Evolutionary conservation across 2,329 filamentous ascomycete species (phyloP).

Genomic region (Hypoxylon sp.): DNA sequence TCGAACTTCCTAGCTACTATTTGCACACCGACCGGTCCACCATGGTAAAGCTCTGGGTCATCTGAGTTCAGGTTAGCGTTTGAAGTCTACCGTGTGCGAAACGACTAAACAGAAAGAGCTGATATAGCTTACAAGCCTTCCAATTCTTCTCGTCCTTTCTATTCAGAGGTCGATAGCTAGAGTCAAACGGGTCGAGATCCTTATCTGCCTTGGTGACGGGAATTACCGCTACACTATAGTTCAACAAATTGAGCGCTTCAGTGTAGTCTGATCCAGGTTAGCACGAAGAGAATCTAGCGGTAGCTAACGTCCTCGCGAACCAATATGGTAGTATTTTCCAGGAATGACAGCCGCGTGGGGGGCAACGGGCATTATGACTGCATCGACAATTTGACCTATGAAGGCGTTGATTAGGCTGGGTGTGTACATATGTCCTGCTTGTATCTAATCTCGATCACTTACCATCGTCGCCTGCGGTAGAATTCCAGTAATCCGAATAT

Average conservation of each 20-base stretch:
- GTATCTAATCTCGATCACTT: slow-evolving; percentile 46
- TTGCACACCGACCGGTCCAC: slow-evolving; percentile 64
- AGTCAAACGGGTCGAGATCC: slow-evolving; percentile 61
- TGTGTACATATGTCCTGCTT: background rate
- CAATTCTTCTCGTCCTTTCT: slow-evolving; percentile 62
- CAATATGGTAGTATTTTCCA: slow-evolving; percentile 60
- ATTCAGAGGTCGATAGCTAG: slow-evolving; percentile 58
- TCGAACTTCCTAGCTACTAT: slow-evolving; percentile 64
- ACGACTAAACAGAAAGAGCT: background rate
- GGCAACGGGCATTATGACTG: slow-evolving; percentile 59
- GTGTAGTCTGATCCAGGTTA: slow-evolving; percentile 51
- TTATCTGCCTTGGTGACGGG: slow-evolving; percentile 70
- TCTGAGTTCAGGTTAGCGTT: slow-evolving; percentile 53
- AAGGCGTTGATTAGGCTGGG: too few species aligned
- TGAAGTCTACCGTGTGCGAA: background rate
- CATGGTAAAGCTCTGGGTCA: slow-evolving; percentile 64
- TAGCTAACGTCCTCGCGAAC: slow-evolving; percentile 28
- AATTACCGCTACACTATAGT: slow-evolving; percentile 69
- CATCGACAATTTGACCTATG: too few species aligned
- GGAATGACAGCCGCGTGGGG: slow-evolving; percentile 66
- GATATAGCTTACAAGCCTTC: slow-evolving; percentile 62
- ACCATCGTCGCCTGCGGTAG: slow-evolving; percentile 64
- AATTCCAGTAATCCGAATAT: slow-evolving; percentile 77
- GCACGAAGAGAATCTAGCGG: background rate
- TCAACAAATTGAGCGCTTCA: slow-evolving; percentile 66